Evolutionary conservation across 768 basidiomycete genomes (phyloP), one percentile per base, ranked within the genome.

Genomic region (Cystofilobasidium ferigula): DNA sequence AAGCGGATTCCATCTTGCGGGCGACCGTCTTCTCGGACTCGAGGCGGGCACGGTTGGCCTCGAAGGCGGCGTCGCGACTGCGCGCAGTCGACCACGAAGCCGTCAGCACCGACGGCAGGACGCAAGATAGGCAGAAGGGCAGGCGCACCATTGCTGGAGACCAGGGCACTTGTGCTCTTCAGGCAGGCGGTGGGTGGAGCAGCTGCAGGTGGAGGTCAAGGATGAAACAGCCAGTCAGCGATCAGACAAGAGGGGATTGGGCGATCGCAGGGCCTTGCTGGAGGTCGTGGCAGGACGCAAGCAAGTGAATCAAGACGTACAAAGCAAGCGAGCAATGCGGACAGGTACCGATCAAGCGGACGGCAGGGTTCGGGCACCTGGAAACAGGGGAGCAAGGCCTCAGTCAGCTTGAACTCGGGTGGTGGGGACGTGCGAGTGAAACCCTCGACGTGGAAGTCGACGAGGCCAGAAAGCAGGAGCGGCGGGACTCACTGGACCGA

Each of bases 41-140:
- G 34, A 68, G 61, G 13, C 66, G 54, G 20, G 66, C 66, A n/a
- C 42, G 18, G 60, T 68, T 68, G 34, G 66, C 66, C 35, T 68
- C 66, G n/a, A 68, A 68, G 20, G 66, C 66, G 24, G 66, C 66
- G 24, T 68, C 66, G 20, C 61, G 60, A 28, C 66, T 68, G 53
- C 40, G 40, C 40, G 40, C 40, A 42, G 40, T n/a, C n/a, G n/a
- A n/a, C n/a, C n/a, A n/a, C n/a, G n/a, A n/a, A n/a, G n/a, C n/a
- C n/a, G n/a, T n/a, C n/a, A n/a, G n/a, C n/a, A n/a, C n/a, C n/a
- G n/a, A n/a, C n/a, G n/a, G n/a, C n/a, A n/a, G n/a, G n/a, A 35
- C 24, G 53, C 28, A 43, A 43, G 34, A 12, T 22, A 62, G 47
- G 18, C 38, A 40, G 47, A 38, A 32, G 6, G 18, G 59, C 12